Evolutionary conservation across 2,329 filamentous ascomycete genomes (phyloP).

Genomic region (Fusarium cicatricum): DNA sequence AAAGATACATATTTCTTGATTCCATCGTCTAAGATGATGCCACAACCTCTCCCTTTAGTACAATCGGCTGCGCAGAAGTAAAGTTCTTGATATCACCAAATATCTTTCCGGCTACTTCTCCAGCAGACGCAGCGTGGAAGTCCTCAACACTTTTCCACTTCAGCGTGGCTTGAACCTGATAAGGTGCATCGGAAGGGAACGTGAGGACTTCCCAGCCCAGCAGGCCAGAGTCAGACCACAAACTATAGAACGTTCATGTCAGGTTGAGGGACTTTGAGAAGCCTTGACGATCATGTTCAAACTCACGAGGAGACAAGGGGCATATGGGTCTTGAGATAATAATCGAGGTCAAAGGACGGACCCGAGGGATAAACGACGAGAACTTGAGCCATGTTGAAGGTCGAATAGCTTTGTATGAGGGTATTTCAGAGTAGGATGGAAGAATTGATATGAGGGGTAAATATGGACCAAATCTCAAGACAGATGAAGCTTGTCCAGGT

Average conservation of each 20-base stretch:
- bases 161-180: constrained; percentile 38
- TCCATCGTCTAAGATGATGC: neutral
- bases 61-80: constrained; percentile 29
- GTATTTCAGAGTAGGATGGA: neutral
- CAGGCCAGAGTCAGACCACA: constrained; percentile 33
- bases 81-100: constrained; percentile 40
- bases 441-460: neutral
- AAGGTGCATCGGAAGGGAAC: constrained; percentile 28
- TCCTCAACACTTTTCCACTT: constrained; percentile 34
- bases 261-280: neutral
- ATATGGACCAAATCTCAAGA: neutral
- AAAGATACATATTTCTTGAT: no score
- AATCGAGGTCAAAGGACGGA: constrained; percentile 38
- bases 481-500: neutral
- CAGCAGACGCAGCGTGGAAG: constrained; percentile 23
- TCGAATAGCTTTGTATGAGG: neutral
- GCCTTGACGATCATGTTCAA: no score
- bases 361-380: constrained; percentile 41
- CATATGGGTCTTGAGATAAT: constrained; percentile 41
- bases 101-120: constrained; percentile 8
- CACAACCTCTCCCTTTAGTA: constrained; percentile 34
- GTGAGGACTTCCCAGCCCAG: constrained; percentile 33
- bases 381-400: constrained; percentile 35
- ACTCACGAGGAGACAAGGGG: constrained; percentile 37
- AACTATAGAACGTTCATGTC: constrained; percentile 11